Evolutionary conservation across 169 alveolate species (phyloP).

Genomic region (Besnoitia besnoiti): DNA sequence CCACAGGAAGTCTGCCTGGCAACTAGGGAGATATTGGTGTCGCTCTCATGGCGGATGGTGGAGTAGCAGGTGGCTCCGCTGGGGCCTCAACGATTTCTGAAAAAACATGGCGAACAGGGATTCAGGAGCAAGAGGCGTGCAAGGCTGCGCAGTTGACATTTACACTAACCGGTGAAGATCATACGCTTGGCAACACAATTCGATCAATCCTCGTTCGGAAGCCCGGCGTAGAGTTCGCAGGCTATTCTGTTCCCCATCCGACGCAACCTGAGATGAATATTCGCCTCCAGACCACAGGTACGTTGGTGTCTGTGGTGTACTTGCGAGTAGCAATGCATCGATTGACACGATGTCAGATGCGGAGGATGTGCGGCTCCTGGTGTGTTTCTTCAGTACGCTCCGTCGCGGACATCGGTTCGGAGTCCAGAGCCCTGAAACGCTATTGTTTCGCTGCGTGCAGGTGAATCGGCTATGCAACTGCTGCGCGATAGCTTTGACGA

Average conservation of each 20-base stretch:
- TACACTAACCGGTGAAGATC: slow-evolving; percentile 85
- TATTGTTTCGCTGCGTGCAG: not conserved
- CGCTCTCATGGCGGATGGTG: slow-evolving; percentile 6
- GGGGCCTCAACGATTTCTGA: not conserved
- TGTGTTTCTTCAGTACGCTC: too few relatives aligned
- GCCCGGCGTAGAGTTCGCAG: slow-evolving; percentile 85
- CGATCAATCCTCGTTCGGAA: slow-evolving; percentile 80
- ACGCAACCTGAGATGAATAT: slow-evolving; percentile 82
- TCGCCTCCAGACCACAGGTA: slow-evolving; percentile 87
- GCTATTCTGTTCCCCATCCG: slow-evolving; percentile 89
- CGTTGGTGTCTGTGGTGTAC: not conserved
- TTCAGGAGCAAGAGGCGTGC: slow-evolving; percentile 24
- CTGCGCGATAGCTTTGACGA: slow-evolving; percentile 30
- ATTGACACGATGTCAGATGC: too few relatives aligned
- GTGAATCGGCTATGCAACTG: slow-evolving; percentile 28
- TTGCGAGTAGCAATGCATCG: not conserved
- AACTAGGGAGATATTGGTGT: not conserved
- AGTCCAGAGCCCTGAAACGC: too few relatives aligned
- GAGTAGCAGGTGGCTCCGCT: not conserved
- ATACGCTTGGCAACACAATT: slow-evolving; percentile 83
- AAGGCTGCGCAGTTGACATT: slow-evolving; percentile 71
- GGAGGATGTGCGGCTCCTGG: too few relatives aligned
- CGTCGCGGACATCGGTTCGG: not conserved
- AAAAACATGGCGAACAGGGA: not conserved
- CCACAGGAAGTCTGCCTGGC: too few relatives aligned